phyloP scores from a whole-genome alignment of 257 asterid genomes.

The Solanum sejunctum region DNA sequence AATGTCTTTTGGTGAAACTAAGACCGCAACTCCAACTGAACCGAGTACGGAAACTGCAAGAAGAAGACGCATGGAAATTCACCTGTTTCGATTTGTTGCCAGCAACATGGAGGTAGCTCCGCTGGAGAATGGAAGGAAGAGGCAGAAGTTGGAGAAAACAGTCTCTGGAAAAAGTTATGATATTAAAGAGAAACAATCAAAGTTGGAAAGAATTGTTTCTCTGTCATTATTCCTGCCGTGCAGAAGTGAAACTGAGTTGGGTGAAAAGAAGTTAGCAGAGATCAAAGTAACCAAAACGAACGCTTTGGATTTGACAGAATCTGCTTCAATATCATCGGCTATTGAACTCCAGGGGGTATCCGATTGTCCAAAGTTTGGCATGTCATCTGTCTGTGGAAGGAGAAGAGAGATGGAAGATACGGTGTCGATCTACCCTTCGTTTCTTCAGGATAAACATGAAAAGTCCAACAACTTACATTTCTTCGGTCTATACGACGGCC shows the following conservation, averaged over 20 bases:
- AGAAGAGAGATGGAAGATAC: conserved; percentile 95
- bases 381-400: conserved; percentile 77
- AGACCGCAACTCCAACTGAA: conserved; percentile 45
- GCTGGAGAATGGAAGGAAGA: conserved; percentile 29
- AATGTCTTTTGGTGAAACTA: conserved; percentile 60
- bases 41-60: conserved; percentile 53
- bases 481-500: conserved; percentile 92
- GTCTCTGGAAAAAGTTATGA: conserved; percentile 4
- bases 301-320: neutral
- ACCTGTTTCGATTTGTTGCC: conserved; percentile 54
- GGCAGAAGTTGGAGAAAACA: conserved; percentile 5
- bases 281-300: neutral
- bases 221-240: neutral
- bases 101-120: conserved; percentile 50
- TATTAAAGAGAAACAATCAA: neutral
- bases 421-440: conserved; percentile 47
- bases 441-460: conserved; percentile 10
- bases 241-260: neutral
- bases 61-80: conserved; percentile 67
- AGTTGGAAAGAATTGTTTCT: neutral
- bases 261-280: neutral
- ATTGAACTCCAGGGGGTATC: neutral
- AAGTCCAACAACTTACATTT: conserved; percentile 28
- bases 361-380: conserved; percentile 49
- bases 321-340: neutral